These are phyloP conservation scores for Licmophora abbreviata DNA, from an alignment of 108 stramenopile genomes.

Conservation along the genomic window DNA sequence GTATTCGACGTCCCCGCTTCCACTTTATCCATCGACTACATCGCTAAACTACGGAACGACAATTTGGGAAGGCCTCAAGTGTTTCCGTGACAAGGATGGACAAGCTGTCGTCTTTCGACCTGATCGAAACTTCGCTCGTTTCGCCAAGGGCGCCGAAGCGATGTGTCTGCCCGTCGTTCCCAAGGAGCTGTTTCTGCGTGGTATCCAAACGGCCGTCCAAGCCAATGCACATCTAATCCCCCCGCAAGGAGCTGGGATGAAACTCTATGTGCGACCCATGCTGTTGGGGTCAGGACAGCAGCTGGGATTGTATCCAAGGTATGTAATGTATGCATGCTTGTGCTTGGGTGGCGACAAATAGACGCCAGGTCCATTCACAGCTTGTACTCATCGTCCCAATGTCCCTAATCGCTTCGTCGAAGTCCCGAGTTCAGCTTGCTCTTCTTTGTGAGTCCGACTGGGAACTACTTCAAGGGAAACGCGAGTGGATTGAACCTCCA, in stretches of 20 bases:
- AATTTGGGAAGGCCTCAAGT: conserved; percentile 83
- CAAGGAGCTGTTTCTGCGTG: conserved; percentile 59
- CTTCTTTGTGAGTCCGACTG: conserved; percentile 75
- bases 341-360: no score
- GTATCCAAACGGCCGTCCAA: conserved; percentile 49
- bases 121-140: conserved; percentile 60
- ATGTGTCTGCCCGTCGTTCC: conserved; percentile 64
- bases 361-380: no score
- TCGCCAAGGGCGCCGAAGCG: conserved; percentile 52
- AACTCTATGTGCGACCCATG: conserved; percentile 74
- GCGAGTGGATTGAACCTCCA: conserved; percentile 65
- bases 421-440: conserved; percentile 57
- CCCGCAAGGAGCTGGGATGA: conserved; percentile 66
- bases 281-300: conserved; percentile 26
- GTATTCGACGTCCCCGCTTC: conserved; percentile 40
- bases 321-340: not conserved
- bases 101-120: conserved; percentile 68
- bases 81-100: conserved; percentile 49
- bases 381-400: conserved; percentile 6
- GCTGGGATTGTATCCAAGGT: conserved; percentile 51
- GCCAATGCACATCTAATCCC: conserved; percentile 61
- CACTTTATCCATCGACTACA: conserved; percentile 56
- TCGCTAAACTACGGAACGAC: conserved; percentile 81
- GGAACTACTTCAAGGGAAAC: conserved; percentile 70
- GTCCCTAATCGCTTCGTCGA: no score